Evolutionary conservation across 768 basidiomycete species (phyloP).

Genomic region (Lyophyllum shimeji): DNA sequence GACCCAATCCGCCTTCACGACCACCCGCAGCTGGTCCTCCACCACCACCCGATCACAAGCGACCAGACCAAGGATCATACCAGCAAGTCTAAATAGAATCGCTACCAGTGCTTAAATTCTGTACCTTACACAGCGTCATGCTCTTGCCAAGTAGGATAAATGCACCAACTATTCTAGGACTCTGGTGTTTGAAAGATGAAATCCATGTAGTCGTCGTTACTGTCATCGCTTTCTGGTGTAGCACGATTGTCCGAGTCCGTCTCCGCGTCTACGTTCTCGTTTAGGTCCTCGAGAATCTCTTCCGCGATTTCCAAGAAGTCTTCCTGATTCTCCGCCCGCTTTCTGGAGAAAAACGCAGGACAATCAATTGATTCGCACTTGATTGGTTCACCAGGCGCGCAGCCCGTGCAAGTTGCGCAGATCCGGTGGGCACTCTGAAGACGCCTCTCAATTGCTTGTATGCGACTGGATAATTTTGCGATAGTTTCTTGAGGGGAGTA

Average conservation of each 20-base stretch:
- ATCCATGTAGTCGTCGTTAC: constrained; percentile 9
- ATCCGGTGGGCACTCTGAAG: constrained; percentile 60
- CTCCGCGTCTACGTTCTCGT: constrained; percentile 17
- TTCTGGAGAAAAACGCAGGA: constrained; percentile 75
- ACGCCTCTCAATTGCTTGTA: constrained; percentile 54
- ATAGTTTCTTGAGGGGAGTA: constrained; percentile 52
- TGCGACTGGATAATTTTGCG: constrained; percentile 52
- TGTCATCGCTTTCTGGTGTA: constrained; percentile 7
- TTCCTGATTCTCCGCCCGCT: constrained; percentile 49
- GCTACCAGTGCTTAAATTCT: not conserved
- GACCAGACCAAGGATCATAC: constrained; percentile 39
- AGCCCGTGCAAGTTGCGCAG: constrained; percentile 70
- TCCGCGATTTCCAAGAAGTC: constrained; percentile 34
- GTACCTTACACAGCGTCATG: not conserved
- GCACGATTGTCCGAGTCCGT: constrained; percentile 1
- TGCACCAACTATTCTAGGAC: not conserved
- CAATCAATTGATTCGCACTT: constrained; percentile 87
- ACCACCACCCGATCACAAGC: constrained; percentile 18
- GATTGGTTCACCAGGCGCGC: constrained; percentile 55
- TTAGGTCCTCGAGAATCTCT: constrained; percentile 34
- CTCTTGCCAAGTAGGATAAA: not conserved
- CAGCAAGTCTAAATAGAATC: constrained; percentile 35
- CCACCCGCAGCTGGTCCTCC: constrained; percentile 24
- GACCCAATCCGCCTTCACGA: constrained; percentile 21
- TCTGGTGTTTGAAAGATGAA: constrained; percentile 12